Percentiles rank a stretch among this genome's conserved stretches.
These are phyloP conservation scores for Candida jianshihensis DNA, from an alignment of 805 yeast species.

Conservation along the genomic window DNA sequence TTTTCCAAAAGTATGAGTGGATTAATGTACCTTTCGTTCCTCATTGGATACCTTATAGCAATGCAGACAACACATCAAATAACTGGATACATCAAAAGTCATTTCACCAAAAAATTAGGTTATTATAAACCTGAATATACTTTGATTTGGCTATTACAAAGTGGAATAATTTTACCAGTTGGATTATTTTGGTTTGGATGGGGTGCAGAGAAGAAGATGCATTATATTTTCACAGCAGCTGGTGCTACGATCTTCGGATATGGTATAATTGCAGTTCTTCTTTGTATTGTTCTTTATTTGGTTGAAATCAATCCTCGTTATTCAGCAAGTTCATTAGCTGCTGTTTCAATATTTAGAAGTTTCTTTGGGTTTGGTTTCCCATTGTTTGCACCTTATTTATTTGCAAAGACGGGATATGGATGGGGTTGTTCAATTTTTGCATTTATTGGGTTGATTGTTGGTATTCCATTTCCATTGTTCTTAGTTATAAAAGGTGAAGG, in stretches of 20 bases:
- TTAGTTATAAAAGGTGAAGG: slow-evolving; percentile 50
- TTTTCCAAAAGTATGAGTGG: slow-evolving; percentile 44
- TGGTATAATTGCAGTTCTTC: slow-evolving; percentile 55
- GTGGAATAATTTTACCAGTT: slow-evolving; percentile 46
- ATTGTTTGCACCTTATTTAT: slow-evolving; percentile 54
- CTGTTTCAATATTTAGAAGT: slow-evolving; percentile 62
- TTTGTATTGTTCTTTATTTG: slow-evolving; percentile 55
- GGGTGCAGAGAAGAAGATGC: slow-evolving; percentile 50
- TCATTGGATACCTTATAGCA: slow-evolving; percentile 48
- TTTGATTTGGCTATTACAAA: slow-evolving; percentile 41
- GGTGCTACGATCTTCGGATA: slow-evolving; percentile 57
- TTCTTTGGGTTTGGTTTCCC: slow-evolving; percentile 67
- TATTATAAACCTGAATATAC: slow-evolving; percentile 56
- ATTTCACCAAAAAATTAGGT: slow-evolving; percentile 40
- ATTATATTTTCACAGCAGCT: slow-evolving; percentile 57
- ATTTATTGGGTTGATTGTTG: slow-evolving; percentile 46
- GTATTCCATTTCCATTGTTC: slow-evolving; percentile 61
- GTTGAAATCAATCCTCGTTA: slow-evolving; percentile 65
- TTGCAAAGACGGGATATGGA: slow-evolving; percentile 49
- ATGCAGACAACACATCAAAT: slow-evolving; percentile 39
- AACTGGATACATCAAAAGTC: slow-evolving; percentile 35
- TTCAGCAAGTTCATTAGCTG: slow-evolving; percentile 62
- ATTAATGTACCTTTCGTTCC: slow-evolving; percentile 50
- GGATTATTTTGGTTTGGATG: slow-evolving; percentile 70
- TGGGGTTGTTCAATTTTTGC: slow-evolving; percentile 68